Percentiles rank a stretch among this genome's conserved stretches.
Evolutionary conservation across 2,329 filamentous ascomycete species (phyloP).

Genomic region (Cladophialophora immunda): DNA sequence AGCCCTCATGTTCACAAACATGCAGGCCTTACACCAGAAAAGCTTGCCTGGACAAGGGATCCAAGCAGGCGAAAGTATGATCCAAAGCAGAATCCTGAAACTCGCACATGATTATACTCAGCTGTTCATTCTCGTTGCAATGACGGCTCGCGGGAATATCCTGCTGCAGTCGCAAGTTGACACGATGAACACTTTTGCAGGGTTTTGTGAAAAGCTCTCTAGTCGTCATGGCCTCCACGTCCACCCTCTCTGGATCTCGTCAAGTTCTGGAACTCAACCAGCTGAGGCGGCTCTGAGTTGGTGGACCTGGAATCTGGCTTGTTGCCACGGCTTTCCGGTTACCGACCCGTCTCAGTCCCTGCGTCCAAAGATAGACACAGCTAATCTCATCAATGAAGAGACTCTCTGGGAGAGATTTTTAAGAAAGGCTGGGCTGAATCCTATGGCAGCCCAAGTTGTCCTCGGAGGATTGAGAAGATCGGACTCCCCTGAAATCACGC

Average conservation of each 20-base stretch:
- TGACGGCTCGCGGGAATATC: background rate
- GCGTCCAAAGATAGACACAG: slow-evolving; percentile 41
- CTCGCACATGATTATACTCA: slow-evolving; percentile 70
- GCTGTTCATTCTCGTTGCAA: slow-evolving; percentile 73
- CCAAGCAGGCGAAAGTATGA: slow-evolving; percentile 48
- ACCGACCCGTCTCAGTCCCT: slow-evolving; percentile 5
- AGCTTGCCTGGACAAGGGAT: slow-evolving; percentile 69
- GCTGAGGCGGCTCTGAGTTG: slow-evolving; percentile 13
- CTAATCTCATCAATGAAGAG: slow-evolving; percentile 62
- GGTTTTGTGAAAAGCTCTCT: slow-evolving; percentile 41
- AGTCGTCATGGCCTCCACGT: background rate
- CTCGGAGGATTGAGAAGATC: slow-evolving; percentile 49
- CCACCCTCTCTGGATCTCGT: slow-evolving; percentile 31
- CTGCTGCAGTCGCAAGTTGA: slow-evolving; percentile 11
- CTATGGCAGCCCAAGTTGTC: slow-evolving; percentile 74
- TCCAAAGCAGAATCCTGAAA: slow-evolving; percentile 64
- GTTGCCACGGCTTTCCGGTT: slow-evolving; percentile 43
- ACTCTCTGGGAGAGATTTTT: slow-evolving; percentile 74
- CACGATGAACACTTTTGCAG: slow-evolving; percentile 41
- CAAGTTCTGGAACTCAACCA: background rate
- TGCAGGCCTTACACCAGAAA: slow-evolving; percentile 76
- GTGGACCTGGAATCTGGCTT: slow-evolving; percentile 54
- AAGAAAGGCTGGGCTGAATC: slow-evolving; percentile 71
- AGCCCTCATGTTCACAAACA: slow-evolving; percentile 74
- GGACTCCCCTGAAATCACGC: background rate